Conservation (phyloP, 768 basidiomycete genomes). For the Ramaria rubella region DNA sequence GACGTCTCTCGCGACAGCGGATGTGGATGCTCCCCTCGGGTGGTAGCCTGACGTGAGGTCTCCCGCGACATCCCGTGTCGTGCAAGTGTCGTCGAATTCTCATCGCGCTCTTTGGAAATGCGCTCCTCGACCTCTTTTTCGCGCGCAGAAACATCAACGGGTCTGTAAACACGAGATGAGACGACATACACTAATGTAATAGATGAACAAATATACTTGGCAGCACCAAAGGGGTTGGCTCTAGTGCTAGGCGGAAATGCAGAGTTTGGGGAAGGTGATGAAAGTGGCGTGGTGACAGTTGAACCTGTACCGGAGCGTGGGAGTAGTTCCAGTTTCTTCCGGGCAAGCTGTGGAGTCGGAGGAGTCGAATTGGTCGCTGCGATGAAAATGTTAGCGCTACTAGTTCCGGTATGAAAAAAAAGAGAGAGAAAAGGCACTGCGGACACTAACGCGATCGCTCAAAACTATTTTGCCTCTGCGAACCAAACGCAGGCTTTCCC, state of each 20-base stretch:
- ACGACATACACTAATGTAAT: neutral
- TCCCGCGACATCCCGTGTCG: conserved; percentile 43
- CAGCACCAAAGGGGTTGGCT: conserved; percentile 82
- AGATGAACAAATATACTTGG: conserved; percentile 45
- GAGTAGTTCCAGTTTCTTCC: conserved; percentile 79
- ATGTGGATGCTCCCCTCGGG: conserved; percentile 37
- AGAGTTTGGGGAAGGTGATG: conserved; percentile 60
- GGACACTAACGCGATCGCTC: conserved; percentile 49
- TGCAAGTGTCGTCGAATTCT: conserved; percentile 24
- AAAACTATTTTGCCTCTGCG: conserved; percentile 5
- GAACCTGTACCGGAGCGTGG: conserved; percentile 70
- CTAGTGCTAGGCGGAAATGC: conserved; percentile 34
- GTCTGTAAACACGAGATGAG: conserved; percentile 37
- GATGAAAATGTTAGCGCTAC: conserved; percentile 12
- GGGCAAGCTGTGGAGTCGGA: conserved; percentile 71
- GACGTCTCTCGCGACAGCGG: conserved; percentile 20
- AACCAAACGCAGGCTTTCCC: conserved; percentile 31
- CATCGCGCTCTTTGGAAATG: conserved; percentile 57
- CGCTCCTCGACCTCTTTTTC: conserved; percentile 73
- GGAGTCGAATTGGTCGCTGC: conserved; percentile 68
- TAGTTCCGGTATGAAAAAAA: neutral
- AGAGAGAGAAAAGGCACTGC: too few species aligned
- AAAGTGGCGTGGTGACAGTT: conserved; percentile 63
- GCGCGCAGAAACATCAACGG: conserved; percentile 73
- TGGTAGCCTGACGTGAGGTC: conserved; percentile 41